Evolutionary conservation across 331 rosid genomes (phyloP), one percentile per base, ranked within the genome.

Genomic region (Prunus yedoensis): DNA sequence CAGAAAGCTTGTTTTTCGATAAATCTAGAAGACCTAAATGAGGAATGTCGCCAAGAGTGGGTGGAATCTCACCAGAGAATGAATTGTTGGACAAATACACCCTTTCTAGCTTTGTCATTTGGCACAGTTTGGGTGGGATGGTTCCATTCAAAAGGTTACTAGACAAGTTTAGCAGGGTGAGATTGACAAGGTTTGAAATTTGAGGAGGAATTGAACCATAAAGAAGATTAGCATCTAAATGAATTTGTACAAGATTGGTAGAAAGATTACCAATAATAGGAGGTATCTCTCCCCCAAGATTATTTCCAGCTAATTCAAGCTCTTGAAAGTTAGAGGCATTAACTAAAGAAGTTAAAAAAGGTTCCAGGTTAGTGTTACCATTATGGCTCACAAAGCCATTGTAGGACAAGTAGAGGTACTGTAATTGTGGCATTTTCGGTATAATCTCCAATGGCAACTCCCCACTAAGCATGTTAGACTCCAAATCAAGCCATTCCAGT

Each of bases 401-500:
- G 47, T 90, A 85, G 46, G 96, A 86, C 75, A 94, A 75, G 85
- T 86, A 90, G 52, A 94, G 95, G 80, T 74, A 89, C 75, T 91
- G 92, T 67, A 94, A 64, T 23, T 70, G 65, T 25, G 89, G 88
- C 88, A 85, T 83, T 71, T 87, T 87, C 8, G 2, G 46, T n/a
- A 90, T 68, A 77, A 89, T 87, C 78, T 84, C 70, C 28, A 81
- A 83, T 15, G 97, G 96, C 47, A 94, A 77, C 74, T 85, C 93
- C 69, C 99, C 91, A 54, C 72, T 79, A n/a, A 94, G 82, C 91
- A 61, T 82, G 68, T 94, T 90, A 1, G 91, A 90, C 68, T 73
- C 96, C 82, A 94, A 80, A 77, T 94, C 99, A 16, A 94, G 77
- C 99, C 99, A 94, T 83, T 85, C 78, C 30, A 94, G 93, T 41